Percentiles rank a stretch among this genome's conserved stretches.
Conservation (phyloP, 2,329 filamentous ascomycete genomes). For the Exophiala mesophila region DNA sequence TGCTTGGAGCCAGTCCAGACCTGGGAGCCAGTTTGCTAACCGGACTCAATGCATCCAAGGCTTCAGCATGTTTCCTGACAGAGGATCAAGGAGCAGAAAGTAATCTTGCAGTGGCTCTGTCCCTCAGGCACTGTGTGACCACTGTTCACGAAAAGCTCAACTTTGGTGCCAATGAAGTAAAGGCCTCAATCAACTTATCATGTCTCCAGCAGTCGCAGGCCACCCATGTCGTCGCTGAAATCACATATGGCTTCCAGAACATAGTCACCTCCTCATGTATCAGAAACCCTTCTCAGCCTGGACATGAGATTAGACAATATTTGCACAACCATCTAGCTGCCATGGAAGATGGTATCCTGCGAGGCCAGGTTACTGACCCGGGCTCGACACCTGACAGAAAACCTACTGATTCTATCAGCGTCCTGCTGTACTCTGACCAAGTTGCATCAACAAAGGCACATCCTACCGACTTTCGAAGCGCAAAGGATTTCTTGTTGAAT, state of each 20-base stretch:
- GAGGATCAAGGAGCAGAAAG: conserved; percentile 8
- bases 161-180: conserved; percentile 7
- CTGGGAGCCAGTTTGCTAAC: conserved; percentile 23
- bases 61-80: conserved; percentile 15
- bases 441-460: not conserved
- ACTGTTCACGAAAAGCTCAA: conserved; percentile 20
- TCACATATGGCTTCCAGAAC: conserved; percentile 20
- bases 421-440: not conserved
- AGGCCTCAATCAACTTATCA: not conserved
- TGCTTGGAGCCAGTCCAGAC: conserved; percentile 15
- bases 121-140: conserved; percentile 15
- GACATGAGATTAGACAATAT: not conserved
- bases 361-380: too few relatives aligned
- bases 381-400: too few relatives aligned
- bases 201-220: conserved; percentile 7
- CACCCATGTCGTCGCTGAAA: conserved; percentile 22
- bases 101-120: conserved; percentile 11
- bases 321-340: not conserved
- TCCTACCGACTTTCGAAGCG: not conserved
- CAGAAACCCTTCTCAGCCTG: not conserved
- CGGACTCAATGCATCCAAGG: conserved; percentile 13
- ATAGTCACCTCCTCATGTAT: conserved; percentile 3
- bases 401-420: too few relatives aligned
- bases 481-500: conserved; percentile 22
- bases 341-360: not conserved